phyloP scores from a whole-genome alignment of 2,329 filamentous ascomycete species.

The Paraphaeosphaeria sporulosa region DNA sequence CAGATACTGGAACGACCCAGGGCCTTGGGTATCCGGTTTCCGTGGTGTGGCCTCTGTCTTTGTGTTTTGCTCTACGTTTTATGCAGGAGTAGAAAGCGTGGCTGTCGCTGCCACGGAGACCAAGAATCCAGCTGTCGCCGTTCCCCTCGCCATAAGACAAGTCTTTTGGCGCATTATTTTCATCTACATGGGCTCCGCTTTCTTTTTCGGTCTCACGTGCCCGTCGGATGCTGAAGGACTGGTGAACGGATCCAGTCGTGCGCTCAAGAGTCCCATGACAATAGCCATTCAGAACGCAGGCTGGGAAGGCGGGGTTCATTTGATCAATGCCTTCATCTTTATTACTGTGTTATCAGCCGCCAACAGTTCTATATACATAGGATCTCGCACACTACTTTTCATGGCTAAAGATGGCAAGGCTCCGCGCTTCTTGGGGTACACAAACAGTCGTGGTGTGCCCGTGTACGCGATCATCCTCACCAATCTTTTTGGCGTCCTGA shows the following conservation, averaged over 20 bases:
- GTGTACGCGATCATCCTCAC: conserved; percentile 70
- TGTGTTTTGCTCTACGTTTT: conserved; percentile 53
- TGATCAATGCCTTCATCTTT: conserved; percentile 72
- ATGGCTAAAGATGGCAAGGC: conserved; percentile 72
- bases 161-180: conserved; percentile 55
- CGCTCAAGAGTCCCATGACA: conserved; percentile 62
- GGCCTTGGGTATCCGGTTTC: conserved; percentile 51
- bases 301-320: conserved; percentile 74
- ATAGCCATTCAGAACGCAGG: conserved; percentile 71
- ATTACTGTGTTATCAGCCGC: conserved; percentile 67
- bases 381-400: conserved; percentile 75
- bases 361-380: conserved; percentile 81
- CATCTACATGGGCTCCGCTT: conserved; percentile 54
- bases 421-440: conserved; percentile 72
- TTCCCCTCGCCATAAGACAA: conserved; percentile 56
- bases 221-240: conserved; percentile 71
- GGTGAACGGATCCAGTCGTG: conserved; percentile 58
- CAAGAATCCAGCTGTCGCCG: conserved; percentile 54
- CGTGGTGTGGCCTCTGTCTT: conserved; percentile 53
- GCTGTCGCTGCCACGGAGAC: conserved; percentile 48
- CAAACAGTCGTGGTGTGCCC: conserved; percentile 68
- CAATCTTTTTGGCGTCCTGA: conserved; percentile 73
- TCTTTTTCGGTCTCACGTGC: conserved; percentile 69
- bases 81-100: conserved; percentile 47
- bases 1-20: conserved; percentile 51